Conservation (phyloP, 2,329 filamentous ascomycete species). For the Botryotinia convoluta region DNA sequence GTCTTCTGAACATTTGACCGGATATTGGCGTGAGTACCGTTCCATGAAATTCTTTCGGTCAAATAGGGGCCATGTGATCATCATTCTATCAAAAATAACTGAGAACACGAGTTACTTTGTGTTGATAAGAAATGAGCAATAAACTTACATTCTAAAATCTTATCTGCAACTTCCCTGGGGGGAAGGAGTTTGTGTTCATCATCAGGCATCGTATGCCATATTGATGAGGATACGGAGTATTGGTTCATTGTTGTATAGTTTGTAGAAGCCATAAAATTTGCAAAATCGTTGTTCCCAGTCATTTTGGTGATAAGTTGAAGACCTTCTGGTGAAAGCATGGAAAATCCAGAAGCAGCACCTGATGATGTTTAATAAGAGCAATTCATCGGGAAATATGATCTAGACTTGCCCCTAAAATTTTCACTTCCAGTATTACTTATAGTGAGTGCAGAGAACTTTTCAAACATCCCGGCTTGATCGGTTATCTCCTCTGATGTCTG, state of each 20-base stretch:
- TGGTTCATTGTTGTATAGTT: not conserved
- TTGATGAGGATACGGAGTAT: not conserved
- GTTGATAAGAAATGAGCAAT: not conserved
- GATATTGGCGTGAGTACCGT: slow-evolving; percentile 28
- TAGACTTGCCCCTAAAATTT: slow-evolving; percentile 28
- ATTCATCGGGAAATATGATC: not conserved
- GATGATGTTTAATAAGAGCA: slow-evolving; percentile 14
- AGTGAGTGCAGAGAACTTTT: slow-evolving; percentile 28
- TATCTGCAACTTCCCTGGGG: slow-evolving; percentile 26
- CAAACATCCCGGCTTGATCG: slow-evolving; percentile 25
- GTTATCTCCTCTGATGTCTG: slow-evolving; percentile 26
- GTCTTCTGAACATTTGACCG: slow-evolving; percentile 24
- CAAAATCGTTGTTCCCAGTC: not conserved
- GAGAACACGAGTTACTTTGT: not conserved
- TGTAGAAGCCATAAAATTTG: not conserved
- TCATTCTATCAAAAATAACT: slow-evolving; percentile 16
- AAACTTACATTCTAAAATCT: slow-evolving; percentile 28
- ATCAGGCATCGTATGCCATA: slow-evolving; percentile 29
- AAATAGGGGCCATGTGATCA: slow-evolving; percentile 23
- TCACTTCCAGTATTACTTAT: slow-evolving; percentile 25
- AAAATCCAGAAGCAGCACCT: slow-evolving; percentile 33
- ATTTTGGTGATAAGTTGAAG: slow-evolving; percentile 28
- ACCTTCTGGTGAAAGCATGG: slow-evolving; percentile 32
- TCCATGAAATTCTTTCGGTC: slow-evolving; percentile 26
- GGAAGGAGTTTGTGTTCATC: slow-evolving; percentile 26